These are phyloP conservation scores for Sordaria brevicollis DNA, from an alignment of 495 filamentous ascomycete genomes.

Conservation along the genomic window DNA sequence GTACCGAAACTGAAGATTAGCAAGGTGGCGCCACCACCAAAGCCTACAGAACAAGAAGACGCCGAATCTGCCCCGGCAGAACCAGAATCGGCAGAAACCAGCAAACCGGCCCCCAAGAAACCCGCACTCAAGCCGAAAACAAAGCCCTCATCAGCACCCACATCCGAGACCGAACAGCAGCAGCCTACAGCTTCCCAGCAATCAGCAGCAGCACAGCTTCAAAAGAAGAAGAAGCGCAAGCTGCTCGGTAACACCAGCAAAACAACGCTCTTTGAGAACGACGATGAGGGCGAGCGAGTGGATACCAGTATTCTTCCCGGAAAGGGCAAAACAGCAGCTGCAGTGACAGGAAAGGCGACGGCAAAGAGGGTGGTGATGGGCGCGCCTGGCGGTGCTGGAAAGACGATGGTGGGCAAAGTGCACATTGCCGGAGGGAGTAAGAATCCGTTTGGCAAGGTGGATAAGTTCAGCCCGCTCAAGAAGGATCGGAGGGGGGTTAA, in stretches of 20 bases:
- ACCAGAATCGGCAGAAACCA: constrained; percentile 15
- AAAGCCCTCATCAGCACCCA: background rate
- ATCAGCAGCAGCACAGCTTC: constrained; percentile 21
- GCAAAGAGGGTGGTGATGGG: constrained; percentile 24
- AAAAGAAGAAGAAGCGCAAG: constrained; percentile 68
- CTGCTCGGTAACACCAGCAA: constrained; percentile 52
- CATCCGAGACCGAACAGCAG: background rate
- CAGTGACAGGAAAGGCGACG: background rate
- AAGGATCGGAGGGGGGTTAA: constrained; percentile 53
- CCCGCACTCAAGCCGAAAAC: background rate
- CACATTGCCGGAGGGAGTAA: constrained; percentile 19
- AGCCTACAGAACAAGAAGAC: constrained; percentile 13
- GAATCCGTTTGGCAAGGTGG: constrained; percentile 30
- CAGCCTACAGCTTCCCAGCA: background rate
- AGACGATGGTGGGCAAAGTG: constrained; percentile 13
- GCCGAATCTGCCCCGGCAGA: background rate
- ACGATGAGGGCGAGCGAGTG: constrained; percentile 46
- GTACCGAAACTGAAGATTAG: background rate
- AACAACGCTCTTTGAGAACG: constrained; percentile 57
- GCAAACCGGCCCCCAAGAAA: constrained; percentile 11
- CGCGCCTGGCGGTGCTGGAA: constrained; percentile 13
- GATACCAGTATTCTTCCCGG: constrained; percentile 25
- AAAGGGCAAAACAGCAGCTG: background rate
- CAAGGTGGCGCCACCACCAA: background rate
- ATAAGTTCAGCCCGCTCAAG: constrained; percentile 71